Evolutionary conservation across 768 basidiomycete genomes (phyloP).

Genomic region (Trametes cinnabarina): DNA sequence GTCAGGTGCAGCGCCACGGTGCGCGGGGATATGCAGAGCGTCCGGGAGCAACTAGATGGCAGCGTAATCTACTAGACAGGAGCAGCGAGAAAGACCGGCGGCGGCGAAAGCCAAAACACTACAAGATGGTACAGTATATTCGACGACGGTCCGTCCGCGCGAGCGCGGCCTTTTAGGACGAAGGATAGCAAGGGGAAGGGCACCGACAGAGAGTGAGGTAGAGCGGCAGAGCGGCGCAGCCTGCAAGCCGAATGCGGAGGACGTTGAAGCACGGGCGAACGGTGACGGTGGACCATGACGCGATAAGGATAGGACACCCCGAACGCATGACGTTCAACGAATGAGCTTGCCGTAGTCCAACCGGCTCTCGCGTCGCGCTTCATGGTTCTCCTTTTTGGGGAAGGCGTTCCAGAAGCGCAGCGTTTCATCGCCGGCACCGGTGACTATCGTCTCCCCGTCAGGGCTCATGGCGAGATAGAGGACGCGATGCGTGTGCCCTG

Average conservation of each 20-base stretch:
- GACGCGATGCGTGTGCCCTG: conserved; percentile 93
- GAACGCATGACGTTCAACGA: conserved; percentile 20
- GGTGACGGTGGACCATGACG: neutral
- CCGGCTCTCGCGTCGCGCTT: conserved; percentile 37
- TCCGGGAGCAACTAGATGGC: conserved; percentile 19
- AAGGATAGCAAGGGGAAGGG: neutral
- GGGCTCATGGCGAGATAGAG: conserved; percentile 97
- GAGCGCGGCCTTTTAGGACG: neutral
- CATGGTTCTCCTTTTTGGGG: conserved; percentile 59
- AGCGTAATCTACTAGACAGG: conserved; percentile 17
- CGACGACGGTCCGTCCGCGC: neutral
- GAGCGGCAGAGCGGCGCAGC: neutral
- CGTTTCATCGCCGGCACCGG: conserved; percentile 97
- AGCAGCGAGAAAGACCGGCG: conserved; percentile 12
- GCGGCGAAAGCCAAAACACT: conserved; percentile 15
- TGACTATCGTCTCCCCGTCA: conserved; percentile 97
- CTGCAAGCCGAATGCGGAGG: neutral
- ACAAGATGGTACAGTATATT: conserved; percentile 19
- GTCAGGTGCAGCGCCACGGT: neutral
- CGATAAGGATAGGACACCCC: neutral
- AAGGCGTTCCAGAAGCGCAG: conserved; percentile 98
- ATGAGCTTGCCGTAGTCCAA: conserved; percentile 47
- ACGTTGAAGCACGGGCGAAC: conserved; percentile 17
- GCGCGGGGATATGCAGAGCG: conserved; percentile 14
- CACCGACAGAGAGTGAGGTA: neutral